These are phyloP conservation scores for Oryza meyeriana DNA, from an alignment of 176 grass and related monocot species.

Conservation along the genomic window DNA sequence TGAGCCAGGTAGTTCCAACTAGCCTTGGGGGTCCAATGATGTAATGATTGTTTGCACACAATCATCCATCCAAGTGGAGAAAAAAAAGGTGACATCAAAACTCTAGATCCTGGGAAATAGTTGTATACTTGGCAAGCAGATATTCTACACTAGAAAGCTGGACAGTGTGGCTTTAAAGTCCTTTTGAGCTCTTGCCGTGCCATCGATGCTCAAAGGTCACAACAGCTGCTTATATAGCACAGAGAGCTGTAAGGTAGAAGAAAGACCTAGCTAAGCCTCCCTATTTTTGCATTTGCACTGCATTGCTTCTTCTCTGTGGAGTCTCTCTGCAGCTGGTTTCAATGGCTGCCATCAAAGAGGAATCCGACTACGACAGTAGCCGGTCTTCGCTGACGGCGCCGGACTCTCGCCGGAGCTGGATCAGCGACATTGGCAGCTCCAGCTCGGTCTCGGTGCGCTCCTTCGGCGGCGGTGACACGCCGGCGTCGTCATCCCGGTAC, in stretches of 20 bases:
- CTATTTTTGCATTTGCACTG: constrained; percentile 18
- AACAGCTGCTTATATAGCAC: constrained; percentile 29
- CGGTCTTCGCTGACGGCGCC: constrained; percentile 64
- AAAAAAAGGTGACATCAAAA: constrained; percentile 43
- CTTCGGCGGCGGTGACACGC: constrained; percentile 10
- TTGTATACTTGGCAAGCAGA: constrained; percentile 29
- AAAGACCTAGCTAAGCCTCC: background rate
- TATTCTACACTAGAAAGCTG: constrained; percentile 31
- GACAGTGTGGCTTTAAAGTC: constrained; percentile 7
- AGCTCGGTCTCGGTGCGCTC: constrained; percentile 72
- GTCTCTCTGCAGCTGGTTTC: constrained; percentile 13
- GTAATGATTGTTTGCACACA: constrained; percentile 40
- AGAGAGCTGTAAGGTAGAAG: constrained; percentile 19
- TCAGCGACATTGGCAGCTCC: constrained; percentile 80
- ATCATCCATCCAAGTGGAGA: constrained; percentile 48
- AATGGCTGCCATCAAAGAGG: constrained; percentile 54
- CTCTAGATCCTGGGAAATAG: constrained; percentile 43
- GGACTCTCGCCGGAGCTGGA: constrained; percentile 68
- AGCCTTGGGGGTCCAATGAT: constrained; percentile 35
- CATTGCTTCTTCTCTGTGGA: background rate
- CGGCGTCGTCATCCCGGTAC: background rate
- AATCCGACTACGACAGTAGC: constrained; percentile 86
- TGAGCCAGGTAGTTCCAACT: constrained; percentile 43
- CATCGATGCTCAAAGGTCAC: constrained; percentile 19
- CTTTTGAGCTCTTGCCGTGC: constrained; percentile 11